phyloP scores from a whole-genome alignment of 1,284 basidiomycete species.

The Marasmius tenuissimus region DNA sequence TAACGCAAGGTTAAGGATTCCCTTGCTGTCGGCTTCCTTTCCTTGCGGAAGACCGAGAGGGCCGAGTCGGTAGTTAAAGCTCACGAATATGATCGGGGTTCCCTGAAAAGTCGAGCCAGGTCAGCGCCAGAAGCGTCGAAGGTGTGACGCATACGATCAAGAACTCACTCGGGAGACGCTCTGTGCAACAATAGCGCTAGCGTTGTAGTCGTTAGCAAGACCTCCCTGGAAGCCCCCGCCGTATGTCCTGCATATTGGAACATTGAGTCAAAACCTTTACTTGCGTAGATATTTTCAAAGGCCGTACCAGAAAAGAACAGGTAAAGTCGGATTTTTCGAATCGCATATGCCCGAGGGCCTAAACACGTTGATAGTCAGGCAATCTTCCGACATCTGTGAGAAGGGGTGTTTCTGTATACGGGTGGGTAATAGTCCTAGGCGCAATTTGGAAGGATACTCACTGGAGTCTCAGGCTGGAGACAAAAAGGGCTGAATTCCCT shows the following conservation, averaged over 20 bases:
- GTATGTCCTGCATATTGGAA: conserved; percentile 26
- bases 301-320: conserved; percentile 32
- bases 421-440: background rate
- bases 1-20: conserved; percentile 33
- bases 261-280: conserved; percentile 2
- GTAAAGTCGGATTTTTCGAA: conserved; percentile 24
- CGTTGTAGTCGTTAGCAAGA: conserved; percentile 35
- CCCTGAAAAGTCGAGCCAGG: conserved; percentile 27
- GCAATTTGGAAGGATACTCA: background rate
- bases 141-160: background rate
- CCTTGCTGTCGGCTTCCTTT: conserved; percentile 26
- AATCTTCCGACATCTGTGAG: conserved; percentile 40
- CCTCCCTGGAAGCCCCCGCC: conserved; percentile 39
- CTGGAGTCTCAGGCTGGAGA: conserved; percentile 18
- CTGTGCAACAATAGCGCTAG: conserved; percentile 41
- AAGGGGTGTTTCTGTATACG: conserved; percentile 20
- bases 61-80: conserved; percentile 43
- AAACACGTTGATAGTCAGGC: conserved; percentile 46
- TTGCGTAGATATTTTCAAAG: conserved; percentile 34
- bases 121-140: background rate
- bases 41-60: conserved; percentile 40
- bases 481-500: conserved; percentile 17
- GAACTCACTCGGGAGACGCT: conserved; percentile 42
- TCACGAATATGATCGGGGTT: conserved; percentile 57
- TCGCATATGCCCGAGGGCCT: conserved; percentile 33